Percentiles rank a stretch among this genome's conserved stretches.
Conservation (phyloP, 106 monocot genomes). For the Gastrodia elata region DNA sequence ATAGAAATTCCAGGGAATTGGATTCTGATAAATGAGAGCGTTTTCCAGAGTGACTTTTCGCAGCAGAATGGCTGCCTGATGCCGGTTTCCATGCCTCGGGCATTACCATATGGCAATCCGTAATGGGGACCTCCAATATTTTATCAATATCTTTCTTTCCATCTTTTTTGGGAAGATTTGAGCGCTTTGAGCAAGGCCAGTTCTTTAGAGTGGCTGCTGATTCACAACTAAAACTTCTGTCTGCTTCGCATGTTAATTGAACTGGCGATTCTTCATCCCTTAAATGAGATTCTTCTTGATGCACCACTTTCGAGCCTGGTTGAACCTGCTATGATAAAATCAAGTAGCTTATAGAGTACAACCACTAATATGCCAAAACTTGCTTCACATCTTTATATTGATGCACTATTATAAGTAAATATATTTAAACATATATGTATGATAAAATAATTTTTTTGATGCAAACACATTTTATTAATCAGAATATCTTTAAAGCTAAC, state of each 20-base stretch:
- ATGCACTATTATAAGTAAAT: neutral
- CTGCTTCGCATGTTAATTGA: constrained; percentile 10
- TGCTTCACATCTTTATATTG: neutral
- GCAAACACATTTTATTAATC: neutral
- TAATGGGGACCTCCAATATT: neutral
- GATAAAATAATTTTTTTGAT: neutral
- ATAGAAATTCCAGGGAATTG: constrained; percentile 12
- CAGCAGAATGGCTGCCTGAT: neutral
- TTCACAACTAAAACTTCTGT: neutral
- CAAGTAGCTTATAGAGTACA: neutral
- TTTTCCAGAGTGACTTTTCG: neutral
- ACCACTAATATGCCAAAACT: constrained; percentile 1
- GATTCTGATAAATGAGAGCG: constrained; percentile 16
- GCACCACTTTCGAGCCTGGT: constrained; percentile 5
- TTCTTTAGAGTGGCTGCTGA: constrained; percentile 21
- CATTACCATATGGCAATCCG: neutral
- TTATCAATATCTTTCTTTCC: constrained; percentile 5
- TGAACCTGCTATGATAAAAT: constrained; percentile 17
- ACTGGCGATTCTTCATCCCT: constrained; percentile 12
- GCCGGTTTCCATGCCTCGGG: neutral
- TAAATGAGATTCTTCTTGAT: constrained; percentile 1
- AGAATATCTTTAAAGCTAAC: neutral
- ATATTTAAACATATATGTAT: too few species aligned
- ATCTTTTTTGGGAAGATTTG: constrained; percentile 29
- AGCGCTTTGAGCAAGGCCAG: constrained; percentile 60